Evolutionary conservation across 805 yeast species (phyloP).

Genomic region (Suhomyces emberorum): DNA sequence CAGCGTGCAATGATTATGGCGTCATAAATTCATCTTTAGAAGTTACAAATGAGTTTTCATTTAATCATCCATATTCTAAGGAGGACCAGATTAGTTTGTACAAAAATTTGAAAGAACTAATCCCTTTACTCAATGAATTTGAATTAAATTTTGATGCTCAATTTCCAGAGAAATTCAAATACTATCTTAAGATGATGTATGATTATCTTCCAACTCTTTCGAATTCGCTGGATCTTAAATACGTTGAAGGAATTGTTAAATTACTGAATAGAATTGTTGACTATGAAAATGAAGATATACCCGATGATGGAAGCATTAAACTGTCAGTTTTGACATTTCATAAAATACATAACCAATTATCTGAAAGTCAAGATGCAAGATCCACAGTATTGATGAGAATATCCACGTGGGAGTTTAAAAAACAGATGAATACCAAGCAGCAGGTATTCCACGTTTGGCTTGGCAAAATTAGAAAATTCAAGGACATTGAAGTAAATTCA

Average conservation of each 20-base stretch:
- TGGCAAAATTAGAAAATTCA: not conserved
- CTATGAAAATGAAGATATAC: slow-evolving; percentile 24
- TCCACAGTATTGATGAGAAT: slow-evolving; percentile 29
- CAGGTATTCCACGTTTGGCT: slow-evolving; percentile 22
- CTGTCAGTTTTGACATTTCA: slow-evolving; percentile 21
- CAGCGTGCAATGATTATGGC: no score
- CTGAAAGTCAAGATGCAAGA: slow-evolving; percentile 4
- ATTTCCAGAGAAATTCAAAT: slow-evolving; percentile 21
- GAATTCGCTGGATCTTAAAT: slow-evolving; percentile 17
- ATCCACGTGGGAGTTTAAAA: slow-evolving; percentile 17
- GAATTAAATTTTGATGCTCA: slow-evolving; percentile 19
- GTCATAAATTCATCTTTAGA: no score
- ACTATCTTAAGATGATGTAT: slow-evolving; percentile 21
- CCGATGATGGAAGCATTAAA: slow-evolving; percentile 13
- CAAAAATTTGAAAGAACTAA: slow-evolving; percentile 14
- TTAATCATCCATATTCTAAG: slow-evolving; percentile 10
- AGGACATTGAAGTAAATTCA: not conserved
- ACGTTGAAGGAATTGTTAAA: slow-evolving; percentile 16
- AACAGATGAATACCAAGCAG: slow-evolving; percentile 2
- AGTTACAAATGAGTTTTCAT: no score
- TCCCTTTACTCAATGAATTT: slow-evolving; percentile 27
- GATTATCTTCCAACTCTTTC: slow-evolving; percentile 18
- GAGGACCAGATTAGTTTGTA: slow-evolving; percentile 15
- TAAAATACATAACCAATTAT: slow-evolving; percentile 21
- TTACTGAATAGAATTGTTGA: slow-evolving; percentile 25